Base-by-base conservation (phyloP, 257 asterid genomes). In the Cynanchum wilfordii region DNA sequence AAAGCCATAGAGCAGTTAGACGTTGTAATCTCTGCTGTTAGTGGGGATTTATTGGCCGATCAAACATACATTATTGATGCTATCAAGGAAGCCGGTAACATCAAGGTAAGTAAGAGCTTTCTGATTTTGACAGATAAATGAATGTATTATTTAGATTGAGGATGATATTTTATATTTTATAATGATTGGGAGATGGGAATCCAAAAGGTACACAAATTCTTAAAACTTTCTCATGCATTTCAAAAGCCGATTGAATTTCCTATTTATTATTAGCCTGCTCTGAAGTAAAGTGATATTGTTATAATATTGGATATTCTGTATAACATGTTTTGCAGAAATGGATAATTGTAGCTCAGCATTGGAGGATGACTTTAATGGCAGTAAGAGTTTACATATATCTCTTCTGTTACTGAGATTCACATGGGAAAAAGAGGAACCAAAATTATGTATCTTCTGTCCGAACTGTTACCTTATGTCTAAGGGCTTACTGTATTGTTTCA, bases 391-490 rank as follows among this genome's bases (percentile, higher is more conserved):
- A n/a, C 75, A 70, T 70, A 78, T 42, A 81, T 78, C 72, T 78
- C 79, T 71, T 75, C 84, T 71, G 76, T 68, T 80, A 68, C 63
- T 62, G 69, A 68, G n/a, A n/a, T 78, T 73, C 89, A 78, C 86
- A 74, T 74, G 85, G 83, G 75, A 65, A 27, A 58, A 52, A 76
- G 66, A 73, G 52, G 79, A 69, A 42, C 76, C 81, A 79, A 59
- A 85, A 90, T 74, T 79, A 81, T 80, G 84, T 77, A 55, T 79
- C 97, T 66, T 89, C 98, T 69, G 84, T 92, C 71, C 86, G 85
- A 79, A 88, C 90, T 51, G 97, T 94, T 42, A 97, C 89, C 77
- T 78, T 89, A 76, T 94, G 98, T 71, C 97, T 91, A 86, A 66
- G 99, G 79, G 64, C 63, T 74, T 73, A 50, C 70, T 66, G 57